phyloP scores from a whole-genome alignment of 1,284 basidiomycete genomes.

The Pseudozyma thailandica region DNA sequence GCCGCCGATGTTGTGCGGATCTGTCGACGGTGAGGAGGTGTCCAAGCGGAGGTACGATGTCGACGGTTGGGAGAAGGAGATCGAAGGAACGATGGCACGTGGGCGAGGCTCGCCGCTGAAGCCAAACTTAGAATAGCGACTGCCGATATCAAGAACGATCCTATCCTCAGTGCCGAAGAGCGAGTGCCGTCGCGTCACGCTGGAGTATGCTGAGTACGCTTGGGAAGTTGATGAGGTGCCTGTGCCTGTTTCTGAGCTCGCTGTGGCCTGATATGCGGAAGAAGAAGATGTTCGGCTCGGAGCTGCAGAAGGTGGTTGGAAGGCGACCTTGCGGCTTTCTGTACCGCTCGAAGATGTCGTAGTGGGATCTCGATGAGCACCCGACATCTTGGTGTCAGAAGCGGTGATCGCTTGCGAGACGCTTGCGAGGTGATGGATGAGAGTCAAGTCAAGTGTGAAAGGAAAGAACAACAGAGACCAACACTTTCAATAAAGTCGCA shows the following conservation, averaged over 20 bases:
- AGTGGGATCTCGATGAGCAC: too few species aligned
- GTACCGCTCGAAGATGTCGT: not conserved
- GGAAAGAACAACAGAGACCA: constrained; percentile 12
- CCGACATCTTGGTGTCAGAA: constrained; percentile 10
- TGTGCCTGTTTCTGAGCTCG: constrained; percentile 1
- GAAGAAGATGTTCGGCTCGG: constrained; percentile 22
- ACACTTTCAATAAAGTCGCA: constrained; percentile 22
- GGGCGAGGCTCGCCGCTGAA: constrained; percentile 62
- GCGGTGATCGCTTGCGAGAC: too few species aligned
- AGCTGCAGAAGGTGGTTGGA: constrained; percentile 17
- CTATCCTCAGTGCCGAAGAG: constrained; percentile 58
- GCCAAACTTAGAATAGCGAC: constrained; percentile 57
- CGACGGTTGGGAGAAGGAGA: constrained; percentile 59
- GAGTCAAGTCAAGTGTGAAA: not conserved
- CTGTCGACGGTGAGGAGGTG: not conserved
- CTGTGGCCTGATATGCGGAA: constrained; percentile 9
- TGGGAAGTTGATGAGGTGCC: constrained; percentile 10
- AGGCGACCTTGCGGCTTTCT: constrained; percentile 36
- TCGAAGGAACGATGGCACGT: constrained; percentile 63
- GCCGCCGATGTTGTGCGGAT: constrained; percentile 24
- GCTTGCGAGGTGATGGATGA: constrained; percentile 4
- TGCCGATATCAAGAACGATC: constrained; percentile 63
- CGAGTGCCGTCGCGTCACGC: constrained; percentile 46
- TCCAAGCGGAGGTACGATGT: constrained; percentile 33
- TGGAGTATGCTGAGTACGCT: constrained; percentile 26